These are phyloP conservation scores for Platanus orientalis DNA, from an alignment of 164 flowering plant genomes.

Conservation along the genomic window DNA sequence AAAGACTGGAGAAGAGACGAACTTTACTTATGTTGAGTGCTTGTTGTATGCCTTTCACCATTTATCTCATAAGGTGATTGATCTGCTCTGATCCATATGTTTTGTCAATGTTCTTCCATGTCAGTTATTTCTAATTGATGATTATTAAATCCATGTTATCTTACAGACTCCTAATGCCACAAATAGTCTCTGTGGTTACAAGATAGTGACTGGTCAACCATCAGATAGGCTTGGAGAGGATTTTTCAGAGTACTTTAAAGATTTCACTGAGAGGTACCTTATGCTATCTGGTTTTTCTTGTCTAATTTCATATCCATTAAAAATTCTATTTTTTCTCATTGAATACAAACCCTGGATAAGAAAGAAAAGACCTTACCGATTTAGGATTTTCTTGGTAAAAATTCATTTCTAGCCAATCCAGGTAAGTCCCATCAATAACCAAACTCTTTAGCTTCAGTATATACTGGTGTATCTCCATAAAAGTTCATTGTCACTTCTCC, in stretches of 20 bases:
- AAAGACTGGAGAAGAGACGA: conserved; percentile 83
- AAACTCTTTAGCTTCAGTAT: too few species aligned
- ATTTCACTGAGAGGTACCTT: conserved; percentile 80
- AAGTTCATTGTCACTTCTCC: too few species aligned
- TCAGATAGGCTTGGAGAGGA: conserved; percentile 99
- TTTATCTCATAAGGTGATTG: conserved; percentile 73
- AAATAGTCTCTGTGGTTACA: conserved; percentile 92
- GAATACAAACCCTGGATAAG: too few species aligned
- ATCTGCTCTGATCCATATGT: neutral
- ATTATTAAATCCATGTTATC: conserved; percentile 6
- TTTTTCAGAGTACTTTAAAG: conserved; percentile 77
- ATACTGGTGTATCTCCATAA: too few species aligned
- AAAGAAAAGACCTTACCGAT: too few species aligned
- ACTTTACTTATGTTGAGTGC: conserved; percentile 89
- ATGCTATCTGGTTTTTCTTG: too few species aligned
- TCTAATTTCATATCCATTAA: too few species aligned
- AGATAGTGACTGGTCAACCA: conserved; percentile 98
- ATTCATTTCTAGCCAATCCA: too few species aligned
- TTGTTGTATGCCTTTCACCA: conserved; percentile 84
- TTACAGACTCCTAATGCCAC: conserved; percentile 93
- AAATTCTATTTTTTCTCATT: neutral
- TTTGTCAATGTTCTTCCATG: neutral
- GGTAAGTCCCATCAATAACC: too few species aligned
- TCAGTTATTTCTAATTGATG: conserved; percentile 5
- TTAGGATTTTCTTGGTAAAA: too few species aligned